phyloP scores from a whole-genome alignment of 2,329 filamentous ascomycete genomes.

The Diaporthe velutina region DNA sequence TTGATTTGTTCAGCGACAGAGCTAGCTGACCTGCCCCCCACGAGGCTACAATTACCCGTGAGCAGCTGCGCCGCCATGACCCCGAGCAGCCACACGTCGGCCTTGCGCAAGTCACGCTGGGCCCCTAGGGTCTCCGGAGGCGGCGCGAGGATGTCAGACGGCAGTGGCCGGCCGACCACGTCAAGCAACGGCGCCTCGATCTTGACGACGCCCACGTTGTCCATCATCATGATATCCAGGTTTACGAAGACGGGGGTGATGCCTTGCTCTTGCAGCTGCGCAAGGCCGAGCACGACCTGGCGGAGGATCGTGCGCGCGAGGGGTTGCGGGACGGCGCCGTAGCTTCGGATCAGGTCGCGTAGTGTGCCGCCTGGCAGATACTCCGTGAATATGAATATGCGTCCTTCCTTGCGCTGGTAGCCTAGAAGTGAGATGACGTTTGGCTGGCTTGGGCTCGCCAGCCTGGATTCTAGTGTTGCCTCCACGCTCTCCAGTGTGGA shows the following conservation, averaged over 20 bases:
- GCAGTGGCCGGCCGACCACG: neutral
- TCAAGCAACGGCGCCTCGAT: constrained; percentile 33
- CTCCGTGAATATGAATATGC: constrained; percentile 5
- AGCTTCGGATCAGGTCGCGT: neutral
- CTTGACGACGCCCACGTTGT: constrained; percentile 15
- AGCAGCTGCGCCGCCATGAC: constrained; percentile 28
- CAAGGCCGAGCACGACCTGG: constrained; percentile 13
- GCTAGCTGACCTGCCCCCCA: neutral
- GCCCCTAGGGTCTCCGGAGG: constrained; percentile 12
- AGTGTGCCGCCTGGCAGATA: constrained; percentile 18
- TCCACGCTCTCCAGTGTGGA: constrained; percentile 4
- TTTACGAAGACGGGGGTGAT: neutral
- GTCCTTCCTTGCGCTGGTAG: constrained; percentile 4
- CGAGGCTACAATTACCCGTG: neutral
- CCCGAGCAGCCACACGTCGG: constrained; percentile 32
- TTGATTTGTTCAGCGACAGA: neutral
- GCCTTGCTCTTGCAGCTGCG: constrained; percentile 14
- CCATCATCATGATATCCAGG: neutral
- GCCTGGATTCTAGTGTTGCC: neutral
- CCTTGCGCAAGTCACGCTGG: neutral
- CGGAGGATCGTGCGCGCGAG: constrained; percentile 17
- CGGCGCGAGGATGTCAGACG: neutral
- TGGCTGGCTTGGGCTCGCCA: neutral
- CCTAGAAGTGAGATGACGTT: constrained; percentile 26
- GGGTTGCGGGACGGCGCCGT: constrained; percentile 3